These are phyloP conservation scores for Trifolium fragiferum DNA, from an alignment of 306 rosid genomes.

Conservation along the genomic window DNA sequence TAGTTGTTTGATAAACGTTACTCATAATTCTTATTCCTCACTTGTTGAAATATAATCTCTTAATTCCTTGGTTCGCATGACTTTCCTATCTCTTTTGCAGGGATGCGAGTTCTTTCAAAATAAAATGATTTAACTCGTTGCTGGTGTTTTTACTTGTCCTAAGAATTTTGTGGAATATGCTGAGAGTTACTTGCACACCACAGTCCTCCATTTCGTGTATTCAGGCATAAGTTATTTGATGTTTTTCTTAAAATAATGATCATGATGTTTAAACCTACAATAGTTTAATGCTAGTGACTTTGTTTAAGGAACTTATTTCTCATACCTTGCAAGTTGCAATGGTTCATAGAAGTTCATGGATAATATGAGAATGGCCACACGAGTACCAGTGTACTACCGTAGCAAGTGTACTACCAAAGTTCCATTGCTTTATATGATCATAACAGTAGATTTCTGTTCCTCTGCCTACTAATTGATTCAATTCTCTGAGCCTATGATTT, in stretches of 20 bases:
- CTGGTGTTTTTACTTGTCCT: not conserved
- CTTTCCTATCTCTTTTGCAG: not conserved
- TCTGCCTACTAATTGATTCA: too few species aligned
- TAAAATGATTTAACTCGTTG: not conserved
- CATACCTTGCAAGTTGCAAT: too few species aligned
- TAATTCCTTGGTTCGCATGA: not conserved
- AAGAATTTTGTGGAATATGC: not conserved
- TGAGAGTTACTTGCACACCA: not conserved
- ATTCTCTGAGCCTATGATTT: too few species aligned
- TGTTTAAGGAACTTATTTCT: not conserved
- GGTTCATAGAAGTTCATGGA: too few species aligned
- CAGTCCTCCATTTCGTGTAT: not conserved
- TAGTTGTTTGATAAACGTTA: not conserved
- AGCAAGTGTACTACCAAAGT: too few species aligned
- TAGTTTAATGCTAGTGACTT: not conserved
- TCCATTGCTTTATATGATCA: too few species aligned
- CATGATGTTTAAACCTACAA: not conserved
- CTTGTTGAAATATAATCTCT: not conserved
- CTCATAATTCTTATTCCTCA: not conserved
- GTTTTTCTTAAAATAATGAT: constrained; percentile 1
- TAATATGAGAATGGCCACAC: too few species aligned
- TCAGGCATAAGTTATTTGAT: not conserved
- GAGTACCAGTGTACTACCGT: too few species aligned
- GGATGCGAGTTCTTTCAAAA: not conserved
- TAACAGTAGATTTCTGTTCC: too few species aligned